A percentile compares a stretch with the other conserved stretches of the same genome.
Conservation (phyloP, 2,329 filamentous ascomycete species). For the Nemania diffusa region DNA sequence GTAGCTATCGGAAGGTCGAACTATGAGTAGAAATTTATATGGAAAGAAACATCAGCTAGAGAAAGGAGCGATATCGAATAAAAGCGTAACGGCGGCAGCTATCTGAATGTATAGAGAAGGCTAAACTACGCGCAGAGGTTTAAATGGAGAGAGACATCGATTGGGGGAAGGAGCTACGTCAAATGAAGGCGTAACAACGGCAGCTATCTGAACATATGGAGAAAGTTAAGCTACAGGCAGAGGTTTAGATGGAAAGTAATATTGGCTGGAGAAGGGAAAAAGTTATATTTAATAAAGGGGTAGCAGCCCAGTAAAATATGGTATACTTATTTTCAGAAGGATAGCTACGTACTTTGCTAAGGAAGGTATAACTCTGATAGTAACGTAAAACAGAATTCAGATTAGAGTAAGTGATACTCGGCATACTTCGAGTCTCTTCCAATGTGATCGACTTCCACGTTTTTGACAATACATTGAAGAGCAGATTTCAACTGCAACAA, state of each 20-base stretch:
- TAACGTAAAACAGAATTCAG: constrained; percentile 1
- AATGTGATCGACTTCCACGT: no score
- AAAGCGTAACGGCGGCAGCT: background rate
- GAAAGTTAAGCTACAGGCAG: constrained; percentile 1
- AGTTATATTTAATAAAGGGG: background rate
- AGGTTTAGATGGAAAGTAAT: constrained; percentile 12
- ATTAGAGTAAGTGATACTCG: background rate
- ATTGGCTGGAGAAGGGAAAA: background rate
- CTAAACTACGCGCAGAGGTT: background rate
- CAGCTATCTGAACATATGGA: constrained; percentile 1
- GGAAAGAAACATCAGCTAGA: constrained; percentile 6
- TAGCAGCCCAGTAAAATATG: background rate
- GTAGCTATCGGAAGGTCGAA: background rate
- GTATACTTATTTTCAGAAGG: no score
- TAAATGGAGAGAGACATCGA: constrained; percentile 6
- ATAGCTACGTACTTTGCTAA: background rate
- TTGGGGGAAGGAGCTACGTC: background rate
- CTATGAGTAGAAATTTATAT: constrained; percentile 19
- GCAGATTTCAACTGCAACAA: background rate
- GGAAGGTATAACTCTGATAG: background rate
- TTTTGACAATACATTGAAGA: background rate
- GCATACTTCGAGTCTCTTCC: constrained; percentile 8
- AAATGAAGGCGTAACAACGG: background rate
- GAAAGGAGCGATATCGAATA: background rate
- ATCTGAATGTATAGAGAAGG: constrained; percentile 4